These are phyloP conservation scores for Pleurotus tuber-regium DNA, from an alignment of 768 basidiomycete species.

Conservation along the genomic window DNA sequence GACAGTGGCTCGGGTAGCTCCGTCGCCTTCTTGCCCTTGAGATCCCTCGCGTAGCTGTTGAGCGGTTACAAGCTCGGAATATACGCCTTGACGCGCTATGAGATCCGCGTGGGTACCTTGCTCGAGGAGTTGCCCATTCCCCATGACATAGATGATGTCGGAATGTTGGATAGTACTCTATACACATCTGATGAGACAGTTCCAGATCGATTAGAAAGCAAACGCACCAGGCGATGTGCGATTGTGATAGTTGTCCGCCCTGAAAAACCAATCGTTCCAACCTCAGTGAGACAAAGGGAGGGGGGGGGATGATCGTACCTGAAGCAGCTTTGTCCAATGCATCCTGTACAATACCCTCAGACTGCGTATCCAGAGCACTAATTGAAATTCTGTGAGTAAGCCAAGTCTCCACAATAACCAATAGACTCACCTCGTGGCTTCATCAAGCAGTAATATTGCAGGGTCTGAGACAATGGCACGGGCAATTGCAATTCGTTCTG, in stretches of 20 bases:
- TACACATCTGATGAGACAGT: too few species aligned
- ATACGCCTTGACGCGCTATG: slow-evolving; percentile 50
- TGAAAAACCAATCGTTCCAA: too few species aligned
- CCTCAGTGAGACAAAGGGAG: slow-evolving; percentile 30
- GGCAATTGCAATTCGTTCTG: slow-evolving; percentile 88
- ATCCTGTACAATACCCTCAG: slow-evolving; percentile 86
- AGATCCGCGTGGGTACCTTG: slow-evolving; percentile 76
- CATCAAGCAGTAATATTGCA: slow-evolving; percentile 79
- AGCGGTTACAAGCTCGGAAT: slow-evolving; percentile 76
- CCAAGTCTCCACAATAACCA: too few species aligned
- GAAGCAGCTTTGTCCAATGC: slow-evolving; percentile 84
- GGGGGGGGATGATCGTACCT: slow-evolving; percentile 35
- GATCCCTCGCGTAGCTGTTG: slow-evolving; percentile 72
- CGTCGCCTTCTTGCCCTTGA: slow-evolving; percentile 21
- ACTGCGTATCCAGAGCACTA: slow-evolving; percentile 85
- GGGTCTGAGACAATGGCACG: slow-evolving; percentile 89
- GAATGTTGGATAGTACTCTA: slow-evolving; percentile 87
- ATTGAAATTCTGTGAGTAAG: too few species aligned
- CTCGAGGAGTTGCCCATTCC: slow-evolving; percentile 80
- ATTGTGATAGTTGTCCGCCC: slow-evolving; percentile 82
- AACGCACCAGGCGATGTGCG: slow-evolving; percentile 79
- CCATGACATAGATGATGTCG: slow-evolving; percentile 85
- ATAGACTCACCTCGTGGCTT: too few species aligned
- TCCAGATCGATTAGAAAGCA: too few species aligned
- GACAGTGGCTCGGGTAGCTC: slow-evolving; percentile 26